phyloP scores from a whole-genome alignment of 108 stramenopile genomes.

The Cyclostephanos tholiformis region DNA sequence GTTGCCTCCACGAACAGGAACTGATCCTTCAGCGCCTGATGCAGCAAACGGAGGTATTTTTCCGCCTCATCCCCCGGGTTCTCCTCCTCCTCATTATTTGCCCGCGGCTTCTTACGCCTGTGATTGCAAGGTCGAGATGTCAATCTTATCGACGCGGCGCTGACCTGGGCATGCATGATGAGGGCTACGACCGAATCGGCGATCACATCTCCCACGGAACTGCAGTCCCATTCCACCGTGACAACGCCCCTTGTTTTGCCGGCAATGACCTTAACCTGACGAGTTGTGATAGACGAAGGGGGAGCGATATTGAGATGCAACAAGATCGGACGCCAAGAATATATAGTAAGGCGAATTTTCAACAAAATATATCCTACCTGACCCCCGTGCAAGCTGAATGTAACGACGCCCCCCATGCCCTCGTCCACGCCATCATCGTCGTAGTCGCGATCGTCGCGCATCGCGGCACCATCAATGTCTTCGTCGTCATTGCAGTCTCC shows the following conservation, averaged over 20 bases:
- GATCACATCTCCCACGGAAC: constrained; percentile 89
- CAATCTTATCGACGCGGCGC: constrained; percentile 85
- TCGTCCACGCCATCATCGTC: constrained; percentile 36
- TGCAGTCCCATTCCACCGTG: constrained; percentile 88
- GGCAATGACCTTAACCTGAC: constrained; percentile 56
- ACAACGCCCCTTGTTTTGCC: constrained; percentile 70
- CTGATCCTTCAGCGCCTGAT: constrained; percentile 71
- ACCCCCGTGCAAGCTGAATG: constrained; percentile 69
- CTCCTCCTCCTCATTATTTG: constrained; percentile 33
- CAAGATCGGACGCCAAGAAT: neutral
- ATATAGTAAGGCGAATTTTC: neutral
- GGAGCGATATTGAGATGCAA: neutral
- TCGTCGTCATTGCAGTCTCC: neutral
- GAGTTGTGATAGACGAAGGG: neutral
- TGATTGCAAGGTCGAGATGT: constrained; percentile 87
- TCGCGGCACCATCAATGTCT: neutral
- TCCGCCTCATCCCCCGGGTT: constrained; percentile 50
- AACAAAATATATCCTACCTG: constrained; percentile 34
- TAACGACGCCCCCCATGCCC: constrained; percentile 32
- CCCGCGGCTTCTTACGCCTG: constrained; percentile 47
- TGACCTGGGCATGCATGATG: constrained; percentile 90
- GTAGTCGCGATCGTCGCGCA: constrained; percentile 1
- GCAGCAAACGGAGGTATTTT: constrained; percentile 54
- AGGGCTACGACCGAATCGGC: constrained; percentile 93
- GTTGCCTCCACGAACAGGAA: constrained; percentile 79